Base-by-base conservation (phyloP, 2,329 filamentous ascomycete species). In the Orbilia ellipsospora region DNA sequence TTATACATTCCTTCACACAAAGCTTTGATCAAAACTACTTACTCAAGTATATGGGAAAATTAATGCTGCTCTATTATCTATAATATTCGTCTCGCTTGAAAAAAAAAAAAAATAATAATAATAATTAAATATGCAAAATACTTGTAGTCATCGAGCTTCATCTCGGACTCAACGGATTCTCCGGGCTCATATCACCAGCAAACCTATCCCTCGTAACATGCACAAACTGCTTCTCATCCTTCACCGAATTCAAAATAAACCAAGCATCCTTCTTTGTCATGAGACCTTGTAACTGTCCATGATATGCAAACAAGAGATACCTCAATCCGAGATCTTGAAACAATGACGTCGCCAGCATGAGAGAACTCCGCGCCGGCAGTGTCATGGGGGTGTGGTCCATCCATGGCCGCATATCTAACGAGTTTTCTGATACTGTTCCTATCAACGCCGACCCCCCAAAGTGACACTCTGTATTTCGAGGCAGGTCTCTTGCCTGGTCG, bases 351-450 rank as follows among this genome's bases (percentile, higher is more conserved):
- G 92, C 92, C n/a, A 98, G 87, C 81, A 94, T 90, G 74, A 99
- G 88, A 73, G 87, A 90, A 15, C 90, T 89, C 77, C 89, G 88
- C 20, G 89, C 89, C 50, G 93, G 92, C 16, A 98, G 86, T 0
- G 95, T 98, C 55, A 99, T 91, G 0, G 95, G 95, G 0, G 95
- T 99, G 82, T 97, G 94, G 82, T 99, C 95, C 93, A 99, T 97
- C 95, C 95, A 99, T 1, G 94, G 94, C 6, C 94, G 87, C 10
- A 99, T 86, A 83, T 99, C 95, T 45, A 99, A 88, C 18, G 87
- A 67, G 45, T 64, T 57, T 36, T 60, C 63, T n/a, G 64, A 64
- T 12, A 66, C 50, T 3, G 57, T 63, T n/a, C 72, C 72, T 59
- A 76, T 70, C 40, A 76, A 60, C 23, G 56, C 55, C 0, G 92